Evolutionary conservation across 192 early-diverging fungal species (phyloP), one percentile per base, ranked within the genome.

Genomic region (Haplosporangium gracile): DNA sequence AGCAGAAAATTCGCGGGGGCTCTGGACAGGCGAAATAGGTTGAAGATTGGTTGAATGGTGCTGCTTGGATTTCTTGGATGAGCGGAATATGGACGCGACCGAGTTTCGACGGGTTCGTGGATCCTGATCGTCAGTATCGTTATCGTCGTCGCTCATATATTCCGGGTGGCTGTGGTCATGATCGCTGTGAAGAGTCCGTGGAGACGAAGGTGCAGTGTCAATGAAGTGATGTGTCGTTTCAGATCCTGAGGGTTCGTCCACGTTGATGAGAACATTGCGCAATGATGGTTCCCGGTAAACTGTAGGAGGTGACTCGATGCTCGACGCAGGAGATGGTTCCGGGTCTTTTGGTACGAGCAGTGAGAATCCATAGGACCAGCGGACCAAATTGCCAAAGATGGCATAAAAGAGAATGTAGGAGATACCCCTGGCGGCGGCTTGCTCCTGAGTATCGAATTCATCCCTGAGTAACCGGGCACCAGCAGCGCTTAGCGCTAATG

Each of bases 361-460:
- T 16, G 88, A 88, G 51, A 93, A 94, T 74, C 96, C 95, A 74
- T 95, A 93, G 38, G 94, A 95, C 95, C 95, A 96, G 29, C 94
- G 91, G 77, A 94, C 68, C 32, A 96, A 89, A 76, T 96, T 96
- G 60, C 93, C 93, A 68, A 97, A 93, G 65, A 95, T 93, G 47
- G 93, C 94, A 83, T 93, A 95, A 39, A 97, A 95, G 53, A 97
- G 88, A 24, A 95, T 95, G 60, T 96, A 97, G 0, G 95, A 94
- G 15, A 96, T 92, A 10, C 94, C 94, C 70, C 95, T 92, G 1
- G 91, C 89, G 24, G 91, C 87, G 26, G 85, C 89, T 38, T 82
- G 75, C 26, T 88, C 91, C 60, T 45, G 29, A 26, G 87, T 92
- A 68, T 92, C 91, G 29, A 90, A 75, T 16, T 81, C 81, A 45